Evolutionary conservation across 2,329 filamentous ascomycete genomes (phyloP), one percentile per base, ranked within the genome.

Genomic region (Eutypa lata): DNA sequence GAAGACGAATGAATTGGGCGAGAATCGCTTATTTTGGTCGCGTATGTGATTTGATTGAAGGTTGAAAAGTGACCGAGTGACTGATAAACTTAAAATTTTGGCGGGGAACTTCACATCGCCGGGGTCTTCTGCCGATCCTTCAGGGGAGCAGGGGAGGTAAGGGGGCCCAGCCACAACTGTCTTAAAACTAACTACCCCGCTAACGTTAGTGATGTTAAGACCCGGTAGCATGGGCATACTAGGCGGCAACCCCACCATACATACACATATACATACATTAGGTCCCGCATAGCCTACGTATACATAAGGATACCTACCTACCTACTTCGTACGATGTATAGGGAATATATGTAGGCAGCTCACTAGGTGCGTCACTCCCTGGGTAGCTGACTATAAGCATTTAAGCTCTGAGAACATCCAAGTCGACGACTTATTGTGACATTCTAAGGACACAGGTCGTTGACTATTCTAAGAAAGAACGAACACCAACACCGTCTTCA

Each of bases 11-110:
- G n/a, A n/a, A n/a, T n/a, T n/a, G n/a, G n/a, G n/a, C n/a, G n/a
- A n/a, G n/a, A n/a, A n/a, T n/a, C n/a, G n/a, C n/a, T n/a, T n/a
- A n/a, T n/a, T n/a, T n/a, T n/a, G n/a, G n/a, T n/a, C n/a, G n/a
- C n/a, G n/a, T n/a, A n/a, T n/a, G n/a, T n/a, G n/a, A n/a, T n/a
- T n/a, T n/a, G n/a, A n/a, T n/a, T n/a, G n/a, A n/a, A n/a, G n/a
- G n/a, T n/a, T n/a, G n/a, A n/a, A n/a, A n/a, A n/a, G n/a, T n/a
- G n/a, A n/a, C n/a, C n/a, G n/a, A n/a, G n/a, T n/a, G n/a, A n/a
- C n/a, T n/a, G n/a, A n/a, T 24, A 47, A 52, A 37, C 48, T 52
- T 40, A 57, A 61, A 63, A 59, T 57, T 62, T 64, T 49, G 53
- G 59, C 54, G 56, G 58, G 53, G 57, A 54, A 31, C 26, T 31